Percentiles rank a stretch among this genome's conserved stretches.
Evolutionary conservation across 331 rosid species (phyloP).

Genomic region (Malus hybrid): DNA sequence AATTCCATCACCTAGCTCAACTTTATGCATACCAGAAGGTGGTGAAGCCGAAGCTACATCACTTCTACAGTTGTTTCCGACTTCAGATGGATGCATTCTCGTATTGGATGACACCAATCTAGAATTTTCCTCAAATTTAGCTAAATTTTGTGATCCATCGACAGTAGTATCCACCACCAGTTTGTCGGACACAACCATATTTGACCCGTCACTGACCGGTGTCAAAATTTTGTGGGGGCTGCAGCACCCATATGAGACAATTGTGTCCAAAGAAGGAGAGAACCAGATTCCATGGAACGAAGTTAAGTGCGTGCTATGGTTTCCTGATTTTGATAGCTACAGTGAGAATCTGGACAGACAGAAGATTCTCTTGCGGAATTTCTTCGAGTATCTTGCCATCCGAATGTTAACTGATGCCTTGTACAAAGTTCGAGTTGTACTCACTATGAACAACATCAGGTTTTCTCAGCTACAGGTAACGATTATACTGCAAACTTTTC

Average conservation of each 20-base stretch:
- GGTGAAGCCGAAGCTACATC: constrained; percentile 1
- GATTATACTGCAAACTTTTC: background rate
- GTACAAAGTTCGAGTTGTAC: constrained; percentile 40
- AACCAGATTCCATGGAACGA: constrained; percentile 58
- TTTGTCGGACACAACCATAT: constrained; percentile 36
- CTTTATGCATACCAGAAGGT: constrained; percentile 47
- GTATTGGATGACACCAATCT: constrained; percentile 64
- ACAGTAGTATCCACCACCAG: constrained; percentile 57
- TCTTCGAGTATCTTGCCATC: constrained; percentile 58
- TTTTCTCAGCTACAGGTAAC: constrained; percentile 81
- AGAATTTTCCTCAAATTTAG: constrained; percentile 39
- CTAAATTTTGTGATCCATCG: constrained; percentile 42
- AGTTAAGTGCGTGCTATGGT: constrained; percentile 62
- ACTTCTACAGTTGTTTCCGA: constrained; percentile 43
- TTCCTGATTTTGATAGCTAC: constrained; percentile 45
- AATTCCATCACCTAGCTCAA: constrained; percentile 19
- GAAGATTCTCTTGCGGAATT: constrained; percentile 35
- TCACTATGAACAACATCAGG: constrained; percentile 70
- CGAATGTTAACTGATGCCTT: constrained; percentile 58
- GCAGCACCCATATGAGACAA: constrained; percentile 52
- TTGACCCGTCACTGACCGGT: constrained; percentile 36
- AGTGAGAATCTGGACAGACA: constrained; percentile 41
- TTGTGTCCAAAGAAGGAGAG: constrained; percentile 47
- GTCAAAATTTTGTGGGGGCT: constrained; percentile 64
- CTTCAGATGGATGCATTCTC: constrained; percentile 46